phyloP scores from a whole-genome alignment of 2,329 filamentous ascomycete species.

The Sphaerostilbella broomeana region DNA sequence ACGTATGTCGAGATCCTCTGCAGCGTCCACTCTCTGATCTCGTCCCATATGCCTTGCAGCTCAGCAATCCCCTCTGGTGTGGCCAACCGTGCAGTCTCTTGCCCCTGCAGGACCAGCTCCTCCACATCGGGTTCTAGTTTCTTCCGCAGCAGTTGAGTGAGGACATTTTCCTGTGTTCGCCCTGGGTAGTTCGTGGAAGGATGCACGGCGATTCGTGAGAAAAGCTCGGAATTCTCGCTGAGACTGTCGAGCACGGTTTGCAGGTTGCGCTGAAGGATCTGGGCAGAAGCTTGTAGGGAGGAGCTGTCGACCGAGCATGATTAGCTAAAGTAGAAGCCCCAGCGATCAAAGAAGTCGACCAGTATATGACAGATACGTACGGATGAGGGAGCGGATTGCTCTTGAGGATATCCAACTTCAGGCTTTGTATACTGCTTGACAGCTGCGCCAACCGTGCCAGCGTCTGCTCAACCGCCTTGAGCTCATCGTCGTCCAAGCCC shows the following conservation, averaged over 20 bases:
- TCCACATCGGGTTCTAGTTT: conserved; percentile 76
- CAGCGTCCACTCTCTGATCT: conserved; percentile 36
- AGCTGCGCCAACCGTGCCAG: conserved; percentile 63
- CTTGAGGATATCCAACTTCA: conserved; percentile 54
- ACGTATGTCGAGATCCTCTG: conserved; percentile 37
- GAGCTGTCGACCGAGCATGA: conserved; percentile 48
- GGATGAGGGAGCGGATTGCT: conserved; percentile 61
- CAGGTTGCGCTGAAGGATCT: conserved; percentile 66
- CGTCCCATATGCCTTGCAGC: conserved; percentile 52
- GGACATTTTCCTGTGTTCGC: conserved; percentile 57
- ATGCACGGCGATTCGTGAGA: conserved; percentile 65
- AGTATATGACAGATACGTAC: conserved; percentile 39
- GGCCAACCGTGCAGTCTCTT: conserved; percentile 36
- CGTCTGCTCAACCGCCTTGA: conserved; percentile 64
- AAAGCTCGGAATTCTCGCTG: conserved; percentile 57
- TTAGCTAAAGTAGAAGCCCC: too few relatives aligned
- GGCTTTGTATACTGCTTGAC: conserved; percentile 58
- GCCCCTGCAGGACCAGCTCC: conserved; percentile 61
- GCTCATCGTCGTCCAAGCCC: conserved; percentile 51
- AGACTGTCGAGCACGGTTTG: conserved; percentile 59
- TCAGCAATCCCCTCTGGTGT: conserved; percentile 38
- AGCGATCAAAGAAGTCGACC: too few relatives aligned
- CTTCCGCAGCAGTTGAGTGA: conserved; percentile 69
- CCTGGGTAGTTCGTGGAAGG: conserved; percentile 71
- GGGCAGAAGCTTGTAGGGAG: conserved; percentile 64